Evolutionary conservation across 257 asterid species (phyloP).

Genomic region (Plantago ovata): DNA sequence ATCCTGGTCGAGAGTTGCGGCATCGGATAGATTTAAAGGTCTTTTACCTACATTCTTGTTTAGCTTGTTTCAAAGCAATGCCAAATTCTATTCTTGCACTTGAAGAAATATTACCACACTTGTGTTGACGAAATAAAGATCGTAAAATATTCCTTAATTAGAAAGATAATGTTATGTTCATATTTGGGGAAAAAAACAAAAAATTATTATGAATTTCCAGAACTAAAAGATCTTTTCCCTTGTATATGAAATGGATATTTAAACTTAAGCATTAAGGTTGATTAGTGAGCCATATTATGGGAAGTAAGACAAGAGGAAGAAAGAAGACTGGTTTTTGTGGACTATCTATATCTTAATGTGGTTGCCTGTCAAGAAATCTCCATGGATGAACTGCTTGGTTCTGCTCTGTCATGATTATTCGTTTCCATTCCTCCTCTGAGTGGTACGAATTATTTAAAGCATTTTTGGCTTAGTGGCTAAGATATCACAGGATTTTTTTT

Average conservation of each 20-base stretch:
- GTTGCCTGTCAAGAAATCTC: constrained; percentile 6
- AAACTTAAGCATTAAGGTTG: constrained; percentile 8
- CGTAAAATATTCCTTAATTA: background rate
- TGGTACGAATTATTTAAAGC: no score
- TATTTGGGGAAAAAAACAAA: background rate
- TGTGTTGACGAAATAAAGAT: background rate
- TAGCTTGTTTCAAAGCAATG: background rate
- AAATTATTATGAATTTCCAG: background rate
- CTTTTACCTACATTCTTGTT: background rate
- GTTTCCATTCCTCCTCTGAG: no score
- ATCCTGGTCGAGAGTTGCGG: constrained; percentile 75
- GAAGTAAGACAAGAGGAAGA: background rate
- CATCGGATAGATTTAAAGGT: constrained; percentile 95
- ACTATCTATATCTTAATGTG: background rate
- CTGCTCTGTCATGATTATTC: background rate
- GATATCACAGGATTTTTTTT: no score
- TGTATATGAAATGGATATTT: background rate
- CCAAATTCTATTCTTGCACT: constrained; percentile 6
- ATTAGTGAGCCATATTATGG: constrained; percentile 10
- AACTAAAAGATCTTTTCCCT: background rate
- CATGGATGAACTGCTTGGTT: constrained; percentile 5
- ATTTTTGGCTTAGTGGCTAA: no score
- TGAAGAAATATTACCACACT: constrained; percentile 7
- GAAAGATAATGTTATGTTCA: background rate
- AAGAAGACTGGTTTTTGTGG: no score